Evolutionary conservation across 371 early-diverging fungal genomes (phyloP), one percentile per base, ranked within the genome.

Genomic region (Syncephalastrum monosporum): DNA sequence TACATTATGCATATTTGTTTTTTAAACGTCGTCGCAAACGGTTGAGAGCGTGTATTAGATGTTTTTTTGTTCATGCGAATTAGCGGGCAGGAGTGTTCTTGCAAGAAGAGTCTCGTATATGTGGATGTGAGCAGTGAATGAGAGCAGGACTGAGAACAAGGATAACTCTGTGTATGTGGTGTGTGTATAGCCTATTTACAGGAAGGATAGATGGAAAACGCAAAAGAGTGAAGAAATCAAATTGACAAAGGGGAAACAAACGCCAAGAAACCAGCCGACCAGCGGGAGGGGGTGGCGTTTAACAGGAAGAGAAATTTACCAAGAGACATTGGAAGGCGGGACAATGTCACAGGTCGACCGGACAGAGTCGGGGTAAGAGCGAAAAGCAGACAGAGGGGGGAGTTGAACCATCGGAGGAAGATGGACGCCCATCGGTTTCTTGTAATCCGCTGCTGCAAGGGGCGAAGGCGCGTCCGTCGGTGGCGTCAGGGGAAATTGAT

Each of bases 331-430:
- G 24, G 49, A 49, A 8, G 57, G 57, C 38, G 38, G 38, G 23
- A 56, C 33, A 23, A 56, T 13, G 17, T 56, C 49, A 42, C 57
- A 56, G 47, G 57, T 56, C 19, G 57, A 56, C 17, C 57, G 57
- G 21, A 48, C 23, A 13, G 57, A 33, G 17, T 49, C 46, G 24
- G 16, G 57, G 17, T 49, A 56, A 13, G 42, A 50, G 49, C 3
- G 57, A 50, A 12, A 56, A 42, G 5, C 57, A 41, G 16, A 56
- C n/a, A 6, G 47, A 47, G 7, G 57, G 42, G 14, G 50, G 16
- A 47, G 47, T 14, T 42, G 57, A 33, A 33, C 38, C 38, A 33
- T 33, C 38, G 33, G 46, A 16, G 24, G 56, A 41, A 33, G 23
- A 56, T 16, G n/a, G 12, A 33, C 38, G 10, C 38, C 38, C 38